Evolutionary conservation across 208 protist species (phyloP), one percentile per base, ranked within the genome.

Genomic region (Blechomonas ayalai): DNA sequence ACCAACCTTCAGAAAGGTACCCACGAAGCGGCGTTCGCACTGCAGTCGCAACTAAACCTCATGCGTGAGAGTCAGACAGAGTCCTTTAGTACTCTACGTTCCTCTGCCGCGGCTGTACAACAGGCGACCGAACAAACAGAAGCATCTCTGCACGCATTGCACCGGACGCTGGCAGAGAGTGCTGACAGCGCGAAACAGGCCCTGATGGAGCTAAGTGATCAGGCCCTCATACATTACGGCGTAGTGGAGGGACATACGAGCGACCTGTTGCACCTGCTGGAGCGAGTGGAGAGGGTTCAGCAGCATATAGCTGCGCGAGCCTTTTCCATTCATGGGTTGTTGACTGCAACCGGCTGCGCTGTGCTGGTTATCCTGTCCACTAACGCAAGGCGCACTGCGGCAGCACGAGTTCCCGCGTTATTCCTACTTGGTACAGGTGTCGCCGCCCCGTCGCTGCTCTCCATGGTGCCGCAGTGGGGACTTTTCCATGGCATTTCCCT

Each of bases 221-320:
- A 71, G 33, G 51, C 74, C 1, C 36, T 52, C 18, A 52, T 38
- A 44, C 70, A 73, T 37, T 74, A 70, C 40, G 52, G 45, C 4
- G 65, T 57, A 5, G 49, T 77, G 24, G 72, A 84, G 63, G 34
- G 41, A 24, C 75, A 81, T 25, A 70, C 69, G 8, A 35, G 46
- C n/a, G 65, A 62, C 2, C 63, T 89, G 22, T 8, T 73, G 20
- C 47, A 53, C 10, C 34, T 73, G 1, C 41, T 89, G 37, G 56
- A 53, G 22, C 66, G 76, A n/a, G 49, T 89, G 33, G 80, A 84
- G 44, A 9, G 24, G 8, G 51, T 76, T 32, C 72, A 84, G 35
- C 59, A 50, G 18, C 8, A 52, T 3, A 27, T 89, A n/a, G 37
- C 66, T 0, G 59, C 57, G 5, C 64, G 56, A 23, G 56, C 61